phyloP scores from a whole-genome alignment of 2,329 filamentous ascomycete species.

The Paecilomyces fulvus region DNA sequence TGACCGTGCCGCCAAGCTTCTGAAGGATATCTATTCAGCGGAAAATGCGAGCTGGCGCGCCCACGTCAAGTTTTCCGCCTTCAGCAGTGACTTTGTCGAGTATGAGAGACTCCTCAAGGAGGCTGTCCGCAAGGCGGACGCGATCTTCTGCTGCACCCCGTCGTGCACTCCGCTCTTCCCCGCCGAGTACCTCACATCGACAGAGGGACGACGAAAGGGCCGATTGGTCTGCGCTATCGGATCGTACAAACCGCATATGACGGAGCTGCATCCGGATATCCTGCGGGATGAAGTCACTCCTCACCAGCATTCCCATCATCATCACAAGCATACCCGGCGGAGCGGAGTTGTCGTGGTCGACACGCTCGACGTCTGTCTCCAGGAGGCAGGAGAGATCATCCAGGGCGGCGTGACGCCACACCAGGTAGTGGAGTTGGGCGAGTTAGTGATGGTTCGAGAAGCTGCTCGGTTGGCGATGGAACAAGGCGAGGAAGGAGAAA shows the following conservation, averaged over 20 bases:
- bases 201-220: conserved; percentile 37
- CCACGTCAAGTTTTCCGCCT: conserved; percentile 58
- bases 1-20: conserved; percentile 36
- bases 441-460: conserved; percentile 59
- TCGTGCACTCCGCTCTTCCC: conserved; percentile 69
- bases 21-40: conserved; percentile 48
- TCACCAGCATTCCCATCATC: conserved; percentile 35
- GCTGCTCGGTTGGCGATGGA: conserved; percentile 34
- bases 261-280: conserved; percentile 71
- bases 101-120: conserved; percentile 60
- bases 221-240: conserved; percentile 37
- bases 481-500: conserved; percentile 28
- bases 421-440: conserved; percentile 80
- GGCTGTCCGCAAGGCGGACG: conserved; percentile 61
- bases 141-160: conserved; percentile 84
- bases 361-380: conserved; percentile 68
- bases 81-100: conserved; percentile 64
- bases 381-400: conserved; percentile 80
- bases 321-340: conserved; percentile 44
- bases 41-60: conserved; percentile 53
- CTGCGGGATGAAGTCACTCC: conserved; percentile 53
- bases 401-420: conserved; percentile 63
- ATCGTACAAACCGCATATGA: conserved; percentile 61
- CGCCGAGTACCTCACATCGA: conserved; percentile 58
- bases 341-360: conserved; percentile 55